A percentile compares a stretch with the other conserved stretches of the same genome.
These are phyloP conservation scores for Psophocarpus tetragonolobus DNA, from an alignment of 306 rosid genomes.

Conservation along the genomic window DNA sequence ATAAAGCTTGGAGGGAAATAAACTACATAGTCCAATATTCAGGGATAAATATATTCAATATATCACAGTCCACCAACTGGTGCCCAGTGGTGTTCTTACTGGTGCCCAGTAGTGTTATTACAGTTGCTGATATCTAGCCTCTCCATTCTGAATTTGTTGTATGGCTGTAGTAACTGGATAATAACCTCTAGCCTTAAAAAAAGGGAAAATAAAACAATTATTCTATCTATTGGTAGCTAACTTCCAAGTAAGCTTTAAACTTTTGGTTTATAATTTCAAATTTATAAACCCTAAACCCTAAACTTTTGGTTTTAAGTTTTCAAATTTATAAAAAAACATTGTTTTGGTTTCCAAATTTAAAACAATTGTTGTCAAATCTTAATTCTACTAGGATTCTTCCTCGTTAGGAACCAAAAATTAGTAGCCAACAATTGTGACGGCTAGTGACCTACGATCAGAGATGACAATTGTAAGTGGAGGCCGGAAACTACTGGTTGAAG, in stretches of 20 bases:
- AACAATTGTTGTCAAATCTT: no score
- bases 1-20: constrained; percentile 8
- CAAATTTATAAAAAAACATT: no score
- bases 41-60: not conserved
- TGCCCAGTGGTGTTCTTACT: no score
- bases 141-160: constrained; percentile 8
- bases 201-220: not conserved
- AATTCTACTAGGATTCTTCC: no score
- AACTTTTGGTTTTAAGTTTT: no score
- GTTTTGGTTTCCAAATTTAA: no score
- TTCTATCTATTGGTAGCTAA: constrained; percentile 16
- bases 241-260: not conserved
- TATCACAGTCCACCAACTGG: not conserved
- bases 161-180: not conserved
- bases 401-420: no score
- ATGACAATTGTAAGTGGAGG: no score
- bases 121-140: not conserved
- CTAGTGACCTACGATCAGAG: no score
- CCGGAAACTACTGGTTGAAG: no score
- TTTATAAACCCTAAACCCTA: no score
- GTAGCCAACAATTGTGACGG: no score
- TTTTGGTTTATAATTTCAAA: not conserved
- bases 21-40: not conserved
- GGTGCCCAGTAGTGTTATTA: not conserved
- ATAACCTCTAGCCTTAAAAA: not conserved